phyloP scores from a whole-genome alignment of 768 basidiomycete genomes.

The Serpula lacrymans region DNA sequence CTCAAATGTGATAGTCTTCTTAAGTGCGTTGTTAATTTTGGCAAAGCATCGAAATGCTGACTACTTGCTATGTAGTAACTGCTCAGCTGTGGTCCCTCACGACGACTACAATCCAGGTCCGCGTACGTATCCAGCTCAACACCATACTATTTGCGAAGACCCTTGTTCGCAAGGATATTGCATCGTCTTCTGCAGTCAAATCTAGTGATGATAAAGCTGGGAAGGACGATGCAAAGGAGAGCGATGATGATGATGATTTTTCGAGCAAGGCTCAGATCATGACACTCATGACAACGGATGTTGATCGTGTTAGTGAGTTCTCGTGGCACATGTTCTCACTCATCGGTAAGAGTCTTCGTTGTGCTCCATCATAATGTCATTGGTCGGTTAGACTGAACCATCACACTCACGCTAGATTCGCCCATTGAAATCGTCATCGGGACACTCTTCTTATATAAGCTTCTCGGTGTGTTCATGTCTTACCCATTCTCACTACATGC shows the following conservation, averaged over 20 bases:
- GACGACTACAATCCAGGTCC: constrained; percentile 66
- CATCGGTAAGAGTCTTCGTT: constrained; percentile 45
- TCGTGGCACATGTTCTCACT: constrained; percentile 74
- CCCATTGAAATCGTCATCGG: constrained; percentile 79
- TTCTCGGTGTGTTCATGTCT: constrained; percentile 67
- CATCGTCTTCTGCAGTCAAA: constrained; percentile 48
- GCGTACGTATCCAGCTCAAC: constrained; percentile 74
- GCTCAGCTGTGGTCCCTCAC: constrained; percentile 71
- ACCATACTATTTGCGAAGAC: constrained; percentile 85
- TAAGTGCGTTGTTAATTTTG: constrained; percentile 28
- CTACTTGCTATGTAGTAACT: constrained; percentile 41
- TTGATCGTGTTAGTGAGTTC: constrained; percentile 86
- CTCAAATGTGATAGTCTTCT: constrained; percentile 38
- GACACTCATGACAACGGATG: constrained; percentile 95
- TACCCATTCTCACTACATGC: constrained; percentile 5
- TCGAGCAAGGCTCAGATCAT: constrained; percentile 79
- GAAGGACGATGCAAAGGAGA: constrained; percentile 18
- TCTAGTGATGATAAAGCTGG: constrained; percentile 17
- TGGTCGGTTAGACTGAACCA: constrained; percentile 2
- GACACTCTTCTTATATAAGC: constrained; percentile 67
- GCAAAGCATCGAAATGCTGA: constrained; percentile 6
- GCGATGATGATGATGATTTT: constrained; percentile 52
- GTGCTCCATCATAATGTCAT: background rate
- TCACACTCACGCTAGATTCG: constrained; percentile 44
- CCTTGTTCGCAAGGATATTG: constrained; percentile 79